Evolutionary conservation across 208 protist species (phyloP).

Genomic region (Trypanosoma lewisi): DNA sequence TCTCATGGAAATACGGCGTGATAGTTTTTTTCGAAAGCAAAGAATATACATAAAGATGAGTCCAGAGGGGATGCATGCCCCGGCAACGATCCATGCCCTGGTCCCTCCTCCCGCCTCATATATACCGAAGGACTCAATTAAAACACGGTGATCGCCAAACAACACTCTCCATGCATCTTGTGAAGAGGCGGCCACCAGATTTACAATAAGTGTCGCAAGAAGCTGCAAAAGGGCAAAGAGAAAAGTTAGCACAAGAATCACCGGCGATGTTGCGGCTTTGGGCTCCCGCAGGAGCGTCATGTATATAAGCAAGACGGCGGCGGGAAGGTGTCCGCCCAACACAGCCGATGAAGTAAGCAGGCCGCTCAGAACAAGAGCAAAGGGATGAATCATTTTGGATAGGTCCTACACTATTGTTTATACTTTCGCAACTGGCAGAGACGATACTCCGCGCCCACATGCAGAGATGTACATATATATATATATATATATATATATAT

Average conservation of each 20-base stretch:
- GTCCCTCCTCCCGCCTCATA: constrained; percentile 15
- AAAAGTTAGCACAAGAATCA: constrained; percentile 12
- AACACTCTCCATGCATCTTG: background rate
- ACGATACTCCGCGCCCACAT: no score
- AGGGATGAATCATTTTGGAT: constrained; percentile 24
- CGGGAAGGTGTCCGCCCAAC: constrained; percentile 20
- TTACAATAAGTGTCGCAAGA: constrained; percentile 17
- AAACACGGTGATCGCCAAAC: constrained; percentile 14
- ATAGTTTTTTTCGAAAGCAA: constrained; percentile 14
- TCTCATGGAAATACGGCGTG: background rate
- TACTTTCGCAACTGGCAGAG: background rate
- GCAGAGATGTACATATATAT: constrained; percentile 8
- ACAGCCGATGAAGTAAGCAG: constrained; percentile 16
- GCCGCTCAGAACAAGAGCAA: constrained; percentile 16
- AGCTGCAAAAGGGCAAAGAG: constrained; percentile 21
- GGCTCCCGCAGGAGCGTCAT: constrained; percentile 5
- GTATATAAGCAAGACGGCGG: constrained; percentile 16
- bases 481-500: constrained; percentile 14
- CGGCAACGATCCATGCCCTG: constrained; percentile 11
- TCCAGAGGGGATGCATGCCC: constrained; percentile 16
- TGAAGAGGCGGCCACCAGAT: constrained; percentile 12
- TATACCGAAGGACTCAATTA: constrained; percentile 17
- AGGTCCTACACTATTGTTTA: background rate
- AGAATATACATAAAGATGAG: constrained; percentile 23
- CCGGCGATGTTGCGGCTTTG: background rate